Base-by-base conservation (phyloP, 2,329 filamentous ascomycete genomes). In the Arthrobotrys iridis region DNA sequence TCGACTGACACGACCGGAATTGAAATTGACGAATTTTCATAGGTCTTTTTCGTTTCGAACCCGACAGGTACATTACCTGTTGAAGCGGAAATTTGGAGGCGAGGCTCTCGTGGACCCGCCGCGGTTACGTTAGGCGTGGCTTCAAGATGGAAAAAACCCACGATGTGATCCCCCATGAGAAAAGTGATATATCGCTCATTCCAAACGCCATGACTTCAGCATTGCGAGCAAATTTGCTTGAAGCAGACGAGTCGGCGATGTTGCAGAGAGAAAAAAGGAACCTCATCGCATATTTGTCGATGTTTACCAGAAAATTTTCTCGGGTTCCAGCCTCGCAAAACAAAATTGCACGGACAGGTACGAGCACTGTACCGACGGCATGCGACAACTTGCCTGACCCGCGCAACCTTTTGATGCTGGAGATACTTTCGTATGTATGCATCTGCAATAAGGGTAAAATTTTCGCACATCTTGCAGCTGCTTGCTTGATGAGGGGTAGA, bases 181-280 rank as follows among this genome's bases (percentile, higher is more conserved):
- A 28, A 28, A 48, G 28, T 7, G 55, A 70, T 70, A 70, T 70
- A 70, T 70, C 65, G 65, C 65, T 70, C 65, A 70, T 45, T 68
- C 30, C 43, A 35, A 46, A 24, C 43, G 45, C 65, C 65, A 37
- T 62, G 65, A 70, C 15, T 62, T 60, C 59, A 33, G 58, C 48
- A 58, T 58, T 33, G 60, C 33, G 28, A 64, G 66, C 26, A 46
- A 63, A n/a, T 26, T 71, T 71, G 58, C 58, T 71, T 20, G 66
- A 71, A 57, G 37, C 33, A 71, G 58, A 55, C 35, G 20, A 64
- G 48, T 71, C 66, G 66, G 66, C 66, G 66, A 71, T 48, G 58
- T 18, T 22, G 33, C 22, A 28, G 6, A 26, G 45, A 13, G 13
- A 46, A 45, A 71, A 71, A 64, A 71, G 58, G 46, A 71, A 71